These are phyloP conservation scores for Hypoxylon sp. DNA, from an alignment of 2,329 filamentous ascomycete genomes.

Conservation along the genomic window DNA sequence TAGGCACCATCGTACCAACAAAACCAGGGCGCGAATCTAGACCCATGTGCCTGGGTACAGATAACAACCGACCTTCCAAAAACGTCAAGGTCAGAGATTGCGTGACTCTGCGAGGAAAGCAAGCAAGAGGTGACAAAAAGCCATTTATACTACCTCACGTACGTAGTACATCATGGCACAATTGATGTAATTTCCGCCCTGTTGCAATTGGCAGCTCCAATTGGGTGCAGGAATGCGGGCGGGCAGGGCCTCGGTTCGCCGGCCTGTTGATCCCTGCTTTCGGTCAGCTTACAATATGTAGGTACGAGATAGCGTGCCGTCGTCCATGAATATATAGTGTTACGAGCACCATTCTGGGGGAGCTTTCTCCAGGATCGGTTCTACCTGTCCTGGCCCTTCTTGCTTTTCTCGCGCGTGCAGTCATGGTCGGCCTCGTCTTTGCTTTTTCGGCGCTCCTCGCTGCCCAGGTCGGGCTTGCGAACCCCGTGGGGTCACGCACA, in stretches of 20 bases:
- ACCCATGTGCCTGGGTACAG: constrained; percentile 28
- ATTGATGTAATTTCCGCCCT: constrained; percentile 41
- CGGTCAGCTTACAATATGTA: constrained; percentile 35
- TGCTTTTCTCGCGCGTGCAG: constrained; percentile 19
- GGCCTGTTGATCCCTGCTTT: constrained; percentile 28
- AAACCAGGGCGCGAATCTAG: constrained; percentile 34
- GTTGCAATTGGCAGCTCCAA: constrained; percentile 27
- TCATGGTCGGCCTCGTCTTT: constrained; percentile 49
- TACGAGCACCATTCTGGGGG: constrained; percentile 5
- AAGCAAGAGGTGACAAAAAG: constrained; percentile 13
- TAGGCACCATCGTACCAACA: constrained; percentile 3
- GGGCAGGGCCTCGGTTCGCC: constrained; percentile 14
- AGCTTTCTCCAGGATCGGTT: constrained; percentile 14
- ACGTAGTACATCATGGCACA: constrained; percentile 19
- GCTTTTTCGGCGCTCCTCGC: constrained; percentile 49
- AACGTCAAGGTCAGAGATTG: constrained; percentile 34
- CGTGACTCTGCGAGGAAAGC: constrained; percentile 20
- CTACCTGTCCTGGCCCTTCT: constrained; percentile 20
- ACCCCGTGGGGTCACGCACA: constrained; percentile 47
- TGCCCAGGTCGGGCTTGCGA: constrained; percentile 47
- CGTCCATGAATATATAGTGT: constrained; percentile 28
- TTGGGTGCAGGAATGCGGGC: constrained; percentile 33
- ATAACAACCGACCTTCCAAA: constrained; percentile 44
- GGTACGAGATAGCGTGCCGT: constrained; percentile 37
- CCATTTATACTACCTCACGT: constrained; percentile 17